Evolutionary conservation across 345 rosid genomes (phyloP), one percentile per base, ranked within the genome.

Genomic region (Chamaenerion angustifolium): DNA sequence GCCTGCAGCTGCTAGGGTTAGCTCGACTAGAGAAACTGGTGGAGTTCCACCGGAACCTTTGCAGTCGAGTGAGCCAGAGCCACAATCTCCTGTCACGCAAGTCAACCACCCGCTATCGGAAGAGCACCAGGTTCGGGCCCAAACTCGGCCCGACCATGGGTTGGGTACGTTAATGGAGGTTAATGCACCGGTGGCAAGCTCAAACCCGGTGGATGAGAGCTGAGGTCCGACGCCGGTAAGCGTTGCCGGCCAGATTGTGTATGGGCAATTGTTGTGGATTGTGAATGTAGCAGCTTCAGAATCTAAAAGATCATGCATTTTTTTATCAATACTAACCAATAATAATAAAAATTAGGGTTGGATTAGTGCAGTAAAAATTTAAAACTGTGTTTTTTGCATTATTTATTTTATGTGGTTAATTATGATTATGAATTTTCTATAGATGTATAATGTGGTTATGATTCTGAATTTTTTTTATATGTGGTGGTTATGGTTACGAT

Each of bases 111-210:
- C 71, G 40, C 71, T 15, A 27, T 55, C 68, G 0, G 51, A 31
- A 31, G 71, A 23, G 66, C 94, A 84, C 3, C 37, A 48, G 0
- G 82, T 50, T 16, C 83, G 58, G 12, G 60, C 94, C 88, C 85
- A 78, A 0, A 80, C 0, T 6, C 74, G 64, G 35, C 85, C 88
- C 0, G 52, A 6, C 85, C 83, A 76, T 8, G 70, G 60, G 0
- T 59, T 31, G 0, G 65, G 52, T 2, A 55, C 61, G 0, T 41
- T 3, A 0, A 78, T 16, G n/a, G 60, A 23, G 12, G 16, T 56
- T 1, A 71, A 3, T 12, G 67, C 60, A 16, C 69, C 63, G 40
- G 74, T 43, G 43, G 54, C 54, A n/a, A 84, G 62, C 50, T 61
- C 59, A 10, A 81, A 84, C 2, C 94, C 83, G 4, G 88, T 76